Base-by-base conservation (phyloP, 306 rosid genomes). In the Biancaea sappan region DNA sequence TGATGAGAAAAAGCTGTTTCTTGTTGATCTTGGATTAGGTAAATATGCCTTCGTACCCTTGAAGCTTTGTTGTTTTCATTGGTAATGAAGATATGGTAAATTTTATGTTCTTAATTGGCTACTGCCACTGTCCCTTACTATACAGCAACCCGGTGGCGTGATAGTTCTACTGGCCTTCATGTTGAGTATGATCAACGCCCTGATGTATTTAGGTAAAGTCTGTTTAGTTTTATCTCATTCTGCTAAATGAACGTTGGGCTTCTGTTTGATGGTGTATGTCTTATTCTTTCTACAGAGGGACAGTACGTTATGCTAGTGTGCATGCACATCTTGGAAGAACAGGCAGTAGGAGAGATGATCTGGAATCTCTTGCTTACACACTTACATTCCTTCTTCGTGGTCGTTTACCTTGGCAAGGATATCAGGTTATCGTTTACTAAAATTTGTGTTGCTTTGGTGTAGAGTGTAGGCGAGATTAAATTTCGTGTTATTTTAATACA, bases 251-350 rank as follows among this genome's bases (percentile, higher is more conserved):
- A 62, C 41, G 16, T 43, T 18, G 65, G 73, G 31, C 59, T 62
- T 71, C 56, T 40, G 72, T 63, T 28, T 54, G 66, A 66, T 78
- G 26, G 40, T 29, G 48, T 58, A 18, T 77, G 19, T 35, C 40
- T 14, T 79, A 67, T 54, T 77, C 40, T 48, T 81, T 28, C 31
- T 29, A 43, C 90, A 94, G 98, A 87, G 98, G 98, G 64, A 94
- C 98, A 21, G 96, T 88, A 34, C 94, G 98, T 18, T 94, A 94
- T 67, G 98, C 97, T 66, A 94, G 98, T 28, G 98, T 86, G 63
- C 98, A 94, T 81, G 96, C 98, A 31, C 98, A 94, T 88, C 86
- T 94, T 56, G 98, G 98, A 71, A 94, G 98, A 85, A 94, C 91
- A 41, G 88, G 94, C 77, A 89, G 97, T 79, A 85, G 98, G 81